These are phyloP conservation scores for Hanseniaspora nectarophila DNA, from an alignment of 805 yeast species.

Conservation along the genomic window DNA sequence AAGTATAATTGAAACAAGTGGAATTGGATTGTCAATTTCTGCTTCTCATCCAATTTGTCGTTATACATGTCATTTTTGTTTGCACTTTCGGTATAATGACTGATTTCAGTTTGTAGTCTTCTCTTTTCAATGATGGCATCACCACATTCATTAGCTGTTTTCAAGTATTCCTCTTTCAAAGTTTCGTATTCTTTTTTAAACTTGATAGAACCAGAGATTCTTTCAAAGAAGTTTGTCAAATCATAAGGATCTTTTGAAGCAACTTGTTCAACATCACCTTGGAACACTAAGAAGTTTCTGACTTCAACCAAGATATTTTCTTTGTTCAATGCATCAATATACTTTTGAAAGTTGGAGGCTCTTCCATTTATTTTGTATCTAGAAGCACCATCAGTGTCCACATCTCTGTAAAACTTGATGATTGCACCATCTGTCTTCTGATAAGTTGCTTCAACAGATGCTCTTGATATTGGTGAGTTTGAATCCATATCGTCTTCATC, in stretches of 20 bases:
- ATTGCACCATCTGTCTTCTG: slow-evolving; percentile 38
- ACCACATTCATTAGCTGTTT: slow-evolving; percentile 51
- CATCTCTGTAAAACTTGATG: slow-evolving; percentile 51
- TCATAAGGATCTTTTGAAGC: slow-evolving; percentile 78
- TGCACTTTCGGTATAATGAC: slow-evolving; percentile 65
- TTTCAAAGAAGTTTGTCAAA: slow-evolving; percentile 62
- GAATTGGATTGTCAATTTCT: slow-evolving; percentile 35
- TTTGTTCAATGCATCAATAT: slow-evolving; percentile 50
- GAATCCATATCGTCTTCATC: slow-evolving; percentile 13
- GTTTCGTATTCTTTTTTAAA: slow-evolving; percentile 52
- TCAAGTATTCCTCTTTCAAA: slow-evolving; percentile 51
- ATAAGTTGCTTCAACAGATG: slow-evolving; percentile 70
- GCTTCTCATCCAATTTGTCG: slow-evolving; percentile 39
- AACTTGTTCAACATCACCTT: slow-evolving; percentile 90
- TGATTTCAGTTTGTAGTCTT: slow-evolving; percentile 58
- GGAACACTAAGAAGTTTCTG: slow-evolving; percentile 83
- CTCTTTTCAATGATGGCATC: slow-evolving; percentile 57
- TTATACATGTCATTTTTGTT: slow-evolving; percentile 60
- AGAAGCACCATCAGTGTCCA: slow-evolving; percentile 47
- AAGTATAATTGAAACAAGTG: slow-evolving; percentile 58
- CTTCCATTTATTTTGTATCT: slow-evolving; percentile 55
- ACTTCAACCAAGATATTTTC: slow-evolving; percentile 84
- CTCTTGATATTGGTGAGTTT: slow-evolving; percentile 33
- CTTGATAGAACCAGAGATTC: slow-evolving; percentile 70
- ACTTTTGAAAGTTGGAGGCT: slow-evolving; percentile 51